Evolutionary conservation across 2,329 filamentous ascomycete species (phyloP).

Genomic region (Aphanoascus verrucosus): DNA sequence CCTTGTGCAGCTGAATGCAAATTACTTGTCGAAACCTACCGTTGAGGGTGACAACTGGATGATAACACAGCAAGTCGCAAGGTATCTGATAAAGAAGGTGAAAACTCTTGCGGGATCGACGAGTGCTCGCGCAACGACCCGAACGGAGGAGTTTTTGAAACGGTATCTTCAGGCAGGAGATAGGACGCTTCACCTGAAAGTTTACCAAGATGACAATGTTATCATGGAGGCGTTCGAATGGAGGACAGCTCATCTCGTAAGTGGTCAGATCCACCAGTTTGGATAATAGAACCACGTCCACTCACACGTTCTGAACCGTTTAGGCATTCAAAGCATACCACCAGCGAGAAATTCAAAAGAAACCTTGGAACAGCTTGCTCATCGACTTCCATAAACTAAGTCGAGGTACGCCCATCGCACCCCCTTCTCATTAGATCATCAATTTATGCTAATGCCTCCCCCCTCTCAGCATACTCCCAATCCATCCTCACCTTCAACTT

Average conservation of each 20-base stretch:
- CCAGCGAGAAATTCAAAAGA: constrained; percentile 35
- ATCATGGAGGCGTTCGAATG: constrained; percentile 39
- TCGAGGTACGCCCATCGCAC: constrained; percentile 12
- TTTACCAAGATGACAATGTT: constrained; percentile 28
- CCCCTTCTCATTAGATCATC: neutral
- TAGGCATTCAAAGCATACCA: constrained; percentile 28
- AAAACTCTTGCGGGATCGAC: constrained; percentile 22
- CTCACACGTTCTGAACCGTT: neutral
- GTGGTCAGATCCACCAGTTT: neutral
- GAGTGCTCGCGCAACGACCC: constrained; percentile 1
- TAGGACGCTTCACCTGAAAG: constrained; percentile 21
- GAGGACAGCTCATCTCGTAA: constrained; percentile 34
- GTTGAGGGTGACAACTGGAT: constrained; percentile 50
- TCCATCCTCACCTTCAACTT: constrained; percentile 41
- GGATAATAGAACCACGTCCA: neutral
- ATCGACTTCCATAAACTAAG: constrained; percentile 21
- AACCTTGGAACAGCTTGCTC: constrained; percentile 37
- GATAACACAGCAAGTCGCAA: constrained; percentile 45
- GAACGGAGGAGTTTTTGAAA: constrained; percentile 13
- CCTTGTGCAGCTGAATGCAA: constrained; percentile 42
- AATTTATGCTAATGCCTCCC: neutral
- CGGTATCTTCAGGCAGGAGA: constrained; percentile 26
- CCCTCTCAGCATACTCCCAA: constrained; percentile 35
- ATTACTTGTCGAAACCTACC: constrained; percentile 44
- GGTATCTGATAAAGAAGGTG: constrained; percentile 45